Conservation (phyloP, 805 yeast genomes). For the Metschnikowia cerradonensis region DNA sequence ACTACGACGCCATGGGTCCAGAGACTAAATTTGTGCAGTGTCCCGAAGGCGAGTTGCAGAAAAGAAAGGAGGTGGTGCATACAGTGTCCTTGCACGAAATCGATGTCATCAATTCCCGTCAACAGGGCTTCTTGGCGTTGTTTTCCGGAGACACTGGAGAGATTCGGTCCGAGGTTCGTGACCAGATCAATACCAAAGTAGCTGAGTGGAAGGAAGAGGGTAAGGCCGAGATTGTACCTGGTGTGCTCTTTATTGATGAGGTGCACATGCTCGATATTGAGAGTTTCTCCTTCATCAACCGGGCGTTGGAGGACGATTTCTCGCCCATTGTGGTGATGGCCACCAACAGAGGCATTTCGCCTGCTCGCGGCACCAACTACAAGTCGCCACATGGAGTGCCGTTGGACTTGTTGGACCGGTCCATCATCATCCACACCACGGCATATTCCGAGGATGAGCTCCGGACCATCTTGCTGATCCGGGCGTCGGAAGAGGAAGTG, state of each 20-base stretch:
- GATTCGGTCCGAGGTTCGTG: conserved; percentile 91
- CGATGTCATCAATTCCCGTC: conserved; percentile 94
- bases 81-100: conserved; percentile 97
- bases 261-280: conserved; percentile 98
- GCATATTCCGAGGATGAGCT: conserved; percentile 79
- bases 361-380: conserved; percentile 88
- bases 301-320: conserved; percentile 94
- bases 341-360: conserved; percentile 89
- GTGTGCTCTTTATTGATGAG: conserved; percentile 95
- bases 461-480: conserved; percentile 76
- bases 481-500: conserved; percentile 93
- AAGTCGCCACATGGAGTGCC: conserved; percentile 98
- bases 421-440: conserved; percentile 85
- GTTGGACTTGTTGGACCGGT: conserved; percentile 86
- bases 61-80: conserved; percentile 91
- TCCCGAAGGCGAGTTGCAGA: conserved; percentile 98
- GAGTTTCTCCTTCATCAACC: conserved; percentile 88
- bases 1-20: conserved; percentile 98
- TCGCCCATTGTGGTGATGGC: conserved; percentile 98
- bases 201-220: conserved; percentile 99
- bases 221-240: conserved; percentile 96
- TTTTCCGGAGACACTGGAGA: conserved; percentile 98
- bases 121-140: conserved; percentile 94
- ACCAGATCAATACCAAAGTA: conserved; percentile 93
- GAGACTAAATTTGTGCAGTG: conserved; percentile 96